phyloP scores from a whole-genome alignment of 129 eudicot species.

The Oenanthe sinensis region DNA sequence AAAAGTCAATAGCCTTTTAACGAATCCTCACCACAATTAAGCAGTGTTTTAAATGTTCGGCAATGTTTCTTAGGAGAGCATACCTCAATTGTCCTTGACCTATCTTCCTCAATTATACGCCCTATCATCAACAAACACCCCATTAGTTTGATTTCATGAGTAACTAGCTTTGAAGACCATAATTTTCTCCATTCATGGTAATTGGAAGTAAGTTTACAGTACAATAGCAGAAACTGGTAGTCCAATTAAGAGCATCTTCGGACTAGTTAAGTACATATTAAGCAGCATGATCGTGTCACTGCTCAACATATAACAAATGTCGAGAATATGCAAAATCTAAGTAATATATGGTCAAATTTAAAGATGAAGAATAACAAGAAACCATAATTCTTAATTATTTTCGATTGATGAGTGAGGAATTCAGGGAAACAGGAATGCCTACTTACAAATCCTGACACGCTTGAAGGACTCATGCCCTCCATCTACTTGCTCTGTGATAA shows the following conservation, averaged over 20 bases:
- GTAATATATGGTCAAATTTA: not conserved
- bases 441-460: conserved; percentile 49
- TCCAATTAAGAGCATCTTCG: conserved; percentile 32
- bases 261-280: conserved; percentile 53
- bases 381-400: not conserved
- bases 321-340: not conserved
- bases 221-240: conserved; percentile 76
- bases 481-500: conserved; percentile 24
- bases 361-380: not conserved
- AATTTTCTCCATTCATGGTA: not conserved
- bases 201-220: conserved; percentile 34
- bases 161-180: not conserved
- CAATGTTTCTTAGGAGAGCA: not conserved
- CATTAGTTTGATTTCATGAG: not conserved
- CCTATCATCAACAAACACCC: conserved; percentile 32
- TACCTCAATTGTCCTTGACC: conserved; percentile 64
- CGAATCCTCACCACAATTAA: no score
- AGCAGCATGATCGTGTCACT: conserved; percentile 82
- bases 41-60: not conserved
- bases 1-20: no score
- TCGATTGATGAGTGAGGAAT: not conserved
- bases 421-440: not conserved
- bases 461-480: conserved; percentile 39
- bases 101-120: conserved; percentile 54
- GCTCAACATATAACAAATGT: conserved; percentile 31